Percentiles rank a stretch among this genome's conserved stretches.
Evolutionary conservation across 768 basidiomycete genomes (phyloP).

Genomic region (Favolaschia claudopus): DNA sequence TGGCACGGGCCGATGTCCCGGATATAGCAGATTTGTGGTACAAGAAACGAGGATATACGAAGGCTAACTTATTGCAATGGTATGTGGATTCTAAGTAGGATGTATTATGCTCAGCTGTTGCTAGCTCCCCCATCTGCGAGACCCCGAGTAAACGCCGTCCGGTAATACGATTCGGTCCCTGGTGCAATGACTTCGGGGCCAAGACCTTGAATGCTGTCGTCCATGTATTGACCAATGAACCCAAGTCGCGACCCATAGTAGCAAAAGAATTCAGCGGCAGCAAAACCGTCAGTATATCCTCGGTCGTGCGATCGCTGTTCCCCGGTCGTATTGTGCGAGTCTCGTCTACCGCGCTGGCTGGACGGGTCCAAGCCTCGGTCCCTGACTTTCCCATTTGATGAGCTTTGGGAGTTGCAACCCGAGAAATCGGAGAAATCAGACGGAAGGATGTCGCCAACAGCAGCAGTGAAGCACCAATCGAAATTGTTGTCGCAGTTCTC

Average conservation of each 20-base stretch:
- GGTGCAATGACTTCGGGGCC: conserved; percentile 43
- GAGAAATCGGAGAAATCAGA: conserved; percentile 62
- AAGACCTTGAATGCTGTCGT: conserved; percentile 50
- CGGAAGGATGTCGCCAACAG: conserved; percentile 65
- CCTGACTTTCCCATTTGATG: neutral
- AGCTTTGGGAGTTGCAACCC: conserved; percentile 18
- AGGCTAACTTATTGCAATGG: neutral
- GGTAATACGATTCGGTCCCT: conserved; percentile 53
- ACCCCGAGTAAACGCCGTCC: conserved; percentile 55
- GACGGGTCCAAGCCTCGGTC: conserved; percentile 34
- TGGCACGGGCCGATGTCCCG: too few species aligned
- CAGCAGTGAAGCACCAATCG: conserved; percentile 75
- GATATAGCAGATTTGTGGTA: neutral
- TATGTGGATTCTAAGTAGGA: too few species aligned
- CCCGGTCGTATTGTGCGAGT: conserved; percentile 17
- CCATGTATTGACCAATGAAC: conserved; percentile 67
- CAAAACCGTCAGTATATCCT: conserved; percentile 70
- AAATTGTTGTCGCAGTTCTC: conserved; percentile 65
- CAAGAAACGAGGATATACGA: neutral
- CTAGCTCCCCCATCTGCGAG: conserved; percentile 48
- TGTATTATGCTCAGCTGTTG: neutral
- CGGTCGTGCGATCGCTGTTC: conserved; percentile 34
- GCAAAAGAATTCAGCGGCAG: conserved; percentile 63
- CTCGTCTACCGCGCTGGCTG: conserved; percentile 25
- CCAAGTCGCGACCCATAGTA: conserved; percentile 59